A percentile compares a stretch with the other conserved stretches of the same genome.
Conservation (phyloP, 139 green algal species). For the Chlorella vulgaris region DNA sequence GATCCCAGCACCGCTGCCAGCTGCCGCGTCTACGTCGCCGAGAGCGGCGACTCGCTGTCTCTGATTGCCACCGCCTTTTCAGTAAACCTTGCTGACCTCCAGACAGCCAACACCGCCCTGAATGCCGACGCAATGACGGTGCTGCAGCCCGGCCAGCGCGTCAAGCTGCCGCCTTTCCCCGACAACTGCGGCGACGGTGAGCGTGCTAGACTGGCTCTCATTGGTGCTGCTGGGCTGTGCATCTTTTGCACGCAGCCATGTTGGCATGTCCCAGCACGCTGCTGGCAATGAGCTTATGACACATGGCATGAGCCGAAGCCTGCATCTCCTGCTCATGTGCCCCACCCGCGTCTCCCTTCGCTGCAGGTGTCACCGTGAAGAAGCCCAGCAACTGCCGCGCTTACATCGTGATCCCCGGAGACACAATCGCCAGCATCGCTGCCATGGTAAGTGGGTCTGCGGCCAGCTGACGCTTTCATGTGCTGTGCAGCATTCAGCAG, state of each 20-base stretch:
- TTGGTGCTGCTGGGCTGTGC: too few species aligned
- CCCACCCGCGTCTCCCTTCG: not conserved
- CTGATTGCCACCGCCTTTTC: constrained; percentile 34
- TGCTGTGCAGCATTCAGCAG: not conserved
- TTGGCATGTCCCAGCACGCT: too few species aligned
- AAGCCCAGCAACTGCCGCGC: constrained; percentile 24
- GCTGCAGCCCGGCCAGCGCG: constrained; percentile 30
- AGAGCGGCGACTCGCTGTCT: constrained; percentile 32
- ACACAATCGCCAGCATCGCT: constrained; percentile 8
- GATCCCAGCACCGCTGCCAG: constrained; percentile 5
- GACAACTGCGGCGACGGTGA: constrained; percentile 34
- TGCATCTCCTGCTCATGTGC: not conserved
- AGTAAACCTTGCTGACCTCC: constrained; percentile 21
- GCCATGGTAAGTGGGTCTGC: not conserved
- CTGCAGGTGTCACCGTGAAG: not conserved
- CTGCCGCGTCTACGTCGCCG: constrained; percentile 37
- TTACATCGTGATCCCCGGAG: not conserved
- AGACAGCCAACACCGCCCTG: constrained; percentile 19
- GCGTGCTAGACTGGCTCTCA: too few species aligned
- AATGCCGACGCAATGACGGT: not conserved
- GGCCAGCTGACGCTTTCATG: not conserved
- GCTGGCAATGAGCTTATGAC: not conserved
- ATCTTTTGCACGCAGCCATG: too few species aligned
- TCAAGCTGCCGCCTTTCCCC: constrained; percentile 41
- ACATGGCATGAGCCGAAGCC: not conserved